Conservation (phyloP, 2,329 filamentous ascomycete species). For the Helotiales sp. region DNA sequence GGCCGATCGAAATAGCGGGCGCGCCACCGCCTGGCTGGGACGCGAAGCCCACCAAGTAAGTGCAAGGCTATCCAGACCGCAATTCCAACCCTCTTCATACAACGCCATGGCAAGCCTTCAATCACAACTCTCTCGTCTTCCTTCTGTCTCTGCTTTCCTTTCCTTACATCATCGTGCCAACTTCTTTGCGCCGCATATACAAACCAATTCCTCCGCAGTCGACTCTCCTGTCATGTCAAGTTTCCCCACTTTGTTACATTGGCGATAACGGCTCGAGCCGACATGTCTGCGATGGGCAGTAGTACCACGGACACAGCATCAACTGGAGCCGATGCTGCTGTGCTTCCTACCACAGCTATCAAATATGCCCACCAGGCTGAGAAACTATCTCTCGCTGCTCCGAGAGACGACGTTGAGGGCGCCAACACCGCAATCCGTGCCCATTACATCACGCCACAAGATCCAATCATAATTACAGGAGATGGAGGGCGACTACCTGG, state of each 20-base stretch:
- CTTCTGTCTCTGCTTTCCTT: not conserved
- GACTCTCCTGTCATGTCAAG: constrained; percentile 12
- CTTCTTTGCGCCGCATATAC: not conserved
- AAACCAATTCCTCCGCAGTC: not conserved
- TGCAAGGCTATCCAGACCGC: constrained; percentile 5
- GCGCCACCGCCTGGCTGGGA: not conserved
- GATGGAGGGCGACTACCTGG: constrained; percentile 70
- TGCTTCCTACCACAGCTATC: constrained; percentile 46
- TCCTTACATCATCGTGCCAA: not conserved
- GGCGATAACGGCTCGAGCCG: constrained; percentile 20
- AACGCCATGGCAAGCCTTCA: not conserved
- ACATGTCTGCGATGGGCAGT: constrained; percentile 18
- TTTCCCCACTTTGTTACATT: constrained; percentile 11
- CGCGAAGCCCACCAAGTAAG: not conserved
- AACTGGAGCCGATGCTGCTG: not conserved
- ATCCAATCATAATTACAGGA: constrained; percentile 72
- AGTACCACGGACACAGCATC: constrained; percentile 5
- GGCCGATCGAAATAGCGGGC: not conserved
- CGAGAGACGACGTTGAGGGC: constrained; percentile 37
- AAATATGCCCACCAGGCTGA: constrained; percentile 67
- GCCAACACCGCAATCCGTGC: constrained; percentile 62
- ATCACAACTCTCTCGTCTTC: not conserved
- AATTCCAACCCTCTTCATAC: not conserved
- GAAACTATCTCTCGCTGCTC: constrained; percentile 53
- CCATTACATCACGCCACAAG: constrained; percentile 69